Evolutionary conservation across 192 early-diverging fungal genomes (phyloP), one percentile per base, ranked within the genome.

Genomic region (Cladochytrium replicatum): DNA sequence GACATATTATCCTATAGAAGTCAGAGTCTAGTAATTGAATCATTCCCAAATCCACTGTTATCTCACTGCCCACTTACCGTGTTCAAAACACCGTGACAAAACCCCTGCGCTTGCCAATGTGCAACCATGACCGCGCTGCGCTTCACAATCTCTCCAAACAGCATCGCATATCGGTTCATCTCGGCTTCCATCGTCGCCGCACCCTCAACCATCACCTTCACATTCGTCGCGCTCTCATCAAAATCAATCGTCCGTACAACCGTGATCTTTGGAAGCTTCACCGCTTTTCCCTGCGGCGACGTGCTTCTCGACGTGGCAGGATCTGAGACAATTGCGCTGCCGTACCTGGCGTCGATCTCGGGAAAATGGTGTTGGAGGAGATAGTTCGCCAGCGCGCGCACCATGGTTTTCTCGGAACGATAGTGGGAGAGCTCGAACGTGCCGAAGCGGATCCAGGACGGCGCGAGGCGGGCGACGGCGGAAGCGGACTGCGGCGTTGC

Each of bases 361-460:
- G 30, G 22, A 58, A 29, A 58, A 34, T 60, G 44, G 23, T 50
- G 25, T 24, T 58, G 24, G 22, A 58, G 42, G 5, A 58, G 19
- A 58, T 19, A 27, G 32, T 58, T 53, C 24, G 37, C 48, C n/a
- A 58, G 11, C 3, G 22, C 11, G 38, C 42, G 32, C 22, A 58
- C 13, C 1, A 5, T 27, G n/a, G 0, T n/a, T 5, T 41, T 24
- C 8, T 58, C 48, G n/a, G 24, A 50, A 46, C 58, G 22, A n/a
- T 39, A 53, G 39, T 46, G 38, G 17, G 55, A 59, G 13, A 39
- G 42, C 41, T 58, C 57, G 30, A 58, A 53, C 7, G 57, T 58
- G 15, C 57, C 57, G 46, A 58, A 58, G 27, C 57, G 4, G 26
- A 58, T 48, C 57, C 57, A 58, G 21, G 31, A 37, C 3, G n/a